Evolutionary conservation across 2,329 filamentous ascomycete genomes (phyloP), one percentile per base, ranked within the genome.

Genomic region (Dactylonectria macrodidyma): DNA sequence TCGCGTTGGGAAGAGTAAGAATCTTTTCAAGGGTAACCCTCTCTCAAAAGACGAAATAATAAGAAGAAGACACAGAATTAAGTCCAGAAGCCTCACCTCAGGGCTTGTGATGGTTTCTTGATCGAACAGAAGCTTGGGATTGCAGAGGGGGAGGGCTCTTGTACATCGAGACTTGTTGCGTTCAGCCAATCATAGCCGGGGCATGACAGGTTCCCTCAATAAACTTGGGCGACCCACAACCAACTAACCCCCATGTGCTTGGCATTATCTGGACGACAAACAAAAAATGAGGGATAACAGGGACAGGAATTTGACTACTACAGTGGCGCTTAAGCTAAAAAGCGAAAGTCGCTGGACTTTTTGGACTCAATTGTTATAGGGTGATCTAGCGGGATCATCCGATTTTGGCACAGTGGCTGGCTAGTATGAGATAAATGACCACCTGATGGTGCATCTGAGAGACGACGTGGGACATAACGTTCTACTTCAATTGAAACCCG

Each of bases 151-250:
- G 19, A 24, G 41, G 12, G 34, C 9, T 11, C 33, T 41, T 12
- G 5, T 3, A n/a, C 14, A n/a, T 33, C 10, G n/a, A 36, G 50
- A 44, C 30, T 16, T 11, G 0, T 19, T 19, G 7, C 44, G 56
- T 16, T 54, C n/a, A 3, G 22, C 73, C 73, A 75, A 75, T 75
- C 67, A 74, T 0, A 65, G 22, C 3, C 2, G 34, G 72, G 72
- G 57, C 67, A 75, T 75, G 73, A 75, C 73, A 75, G 46, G 41
- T 65, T 69, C 71, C 62, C 24, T 46, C n/a, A n/a, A 5, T 19
- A 47, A 50, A 54, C 62, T 57, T 50, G 60, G 7, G 26, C 26
- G 26, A 30, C 26, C 26, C 26, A 30, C 26, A 30, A 30, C 26
- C 26, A 30, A 30, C 26, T 30, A 19, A 19, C 19, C 51, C 44